A percentile compares a stretch with the other conserved stretches of the same genome.
phyloP scores from a whole-genome alignment of 768 basidiomycete species.

The Mycena maculata region DNA sequence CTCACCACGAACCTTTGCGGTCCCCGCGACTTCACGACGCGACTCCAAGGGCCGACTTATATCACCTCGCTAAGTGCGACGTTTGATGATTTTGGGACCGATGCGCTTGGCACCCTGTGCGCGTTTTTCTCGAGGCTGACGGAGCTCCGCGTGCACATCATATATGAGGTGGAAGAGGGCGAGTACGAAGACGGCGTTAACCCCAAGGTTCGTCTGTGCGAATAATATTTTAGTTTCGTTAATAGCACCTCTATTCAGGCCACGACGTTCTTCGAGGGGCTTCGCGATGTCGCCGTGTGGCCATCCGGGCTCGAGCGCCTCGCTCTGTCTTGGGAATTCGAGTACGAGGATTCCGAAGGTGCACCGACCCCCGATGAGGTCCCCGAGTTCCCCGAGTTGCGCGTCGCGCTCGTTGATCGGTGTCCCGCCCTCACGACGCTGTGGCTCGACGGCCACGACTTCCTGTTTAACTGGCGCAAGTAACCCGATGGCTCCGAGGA shows the following conservation, averaged over 20 bases:
- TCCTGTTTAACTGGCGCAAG: background rate
- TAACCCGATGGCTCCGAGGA: background rate
- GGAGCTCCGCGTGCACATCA: background rate
- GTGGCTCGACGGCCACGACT: slow-evolving; percentile 7
- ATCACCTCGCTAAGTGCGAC: background rate
- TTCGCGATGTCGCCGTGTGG: background rate
- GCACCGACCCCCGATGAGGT: too few species aligned
- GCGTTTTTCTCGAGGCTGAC: background rate
- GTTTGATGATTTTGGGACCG: background rate
- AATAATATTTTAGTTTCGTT: too few species aligned
- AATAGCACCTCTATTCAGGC: background rate
- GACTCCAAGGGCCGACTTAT: background rate
- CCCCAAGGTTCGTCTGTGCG: background rate
- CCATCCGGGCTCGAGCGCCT: slow-evolving; percentile 3
- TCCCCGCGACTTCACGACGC: background rate
- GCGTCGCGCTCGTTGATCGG: background rate
- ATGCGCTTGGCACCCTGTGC: background rate
- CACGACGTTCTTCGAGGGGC: background rate
- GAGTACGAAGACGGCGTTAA: background rate
- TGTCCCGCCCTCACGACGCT: background rate
- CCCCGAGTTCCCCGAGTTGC: background rate
- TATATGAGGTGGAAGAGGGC: background rate
- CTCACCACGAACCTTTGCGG: background rate
- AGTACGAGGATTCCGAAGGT: background rate
- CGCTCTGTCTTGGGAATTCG: background rate